These are phyloP conservation scores for Lactarius hatsudake DNA, from an alignment of 768 basidiomycete genomes.

Conservation along the genomic window DNA sequence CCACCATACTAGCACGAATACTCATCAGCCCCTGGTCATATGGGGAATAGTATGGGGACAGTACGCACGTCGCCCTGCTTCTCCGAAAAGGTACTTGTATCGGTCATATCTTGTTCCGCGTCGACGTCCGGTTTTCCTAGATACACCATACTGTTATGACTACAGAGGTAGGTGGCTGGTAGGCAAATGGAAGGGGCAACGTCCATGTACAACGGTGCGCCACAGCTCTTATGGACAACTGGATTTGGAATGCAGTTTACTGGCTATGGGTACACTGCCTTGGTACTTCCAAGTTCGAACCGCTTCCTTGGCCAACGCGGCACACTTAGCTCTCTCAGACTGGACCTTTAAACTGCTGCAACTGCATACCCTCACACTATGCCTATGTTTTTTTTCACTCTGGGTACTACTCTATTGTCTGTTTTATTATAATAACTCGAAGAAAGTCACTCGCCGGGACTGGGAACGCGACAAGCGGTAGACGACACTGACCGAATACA, in stretches of 20 bases:
- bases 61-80: not conserved
- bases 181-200: not conserved
- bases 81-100: not conserved
- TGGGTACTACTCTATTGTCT: too few relatives aligned
- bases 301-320: too few relatives aligned
- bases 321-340: not conserved
- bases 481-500: too few relatives aligned
- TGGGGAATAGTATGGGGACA: not conserved
- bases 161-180: too few relatives aligned
- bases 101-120: not conserved
- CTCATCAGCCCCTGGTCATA: not conserved
- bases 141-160: not conserved
- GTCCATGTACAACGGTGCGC: not conserved
- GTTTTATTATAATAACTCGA: too few relatives aligned
- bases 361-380: too few relatives aligned
- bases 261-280: too few relatives aligned
- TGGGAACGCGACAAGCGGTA: too few relatives aligned
- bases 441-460: too few relatives aligned
- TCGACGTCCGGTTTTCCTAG: not conserved
- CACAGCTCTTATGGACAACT: not conserved
- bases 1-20: not conserved
- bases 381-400: too few relatives aligned
- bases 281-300: too few relatives aligned
- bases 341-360: not conserved
- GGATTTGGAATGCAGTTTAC: not conserved